A percentile compares a stretch with the other conserved stretches of the same genome.
These are phyloP conservation scores for Triticum dicoccoides DNA, from an alignment of 176 grass and related monocot species.

Conservation along the genomic window DNA sequence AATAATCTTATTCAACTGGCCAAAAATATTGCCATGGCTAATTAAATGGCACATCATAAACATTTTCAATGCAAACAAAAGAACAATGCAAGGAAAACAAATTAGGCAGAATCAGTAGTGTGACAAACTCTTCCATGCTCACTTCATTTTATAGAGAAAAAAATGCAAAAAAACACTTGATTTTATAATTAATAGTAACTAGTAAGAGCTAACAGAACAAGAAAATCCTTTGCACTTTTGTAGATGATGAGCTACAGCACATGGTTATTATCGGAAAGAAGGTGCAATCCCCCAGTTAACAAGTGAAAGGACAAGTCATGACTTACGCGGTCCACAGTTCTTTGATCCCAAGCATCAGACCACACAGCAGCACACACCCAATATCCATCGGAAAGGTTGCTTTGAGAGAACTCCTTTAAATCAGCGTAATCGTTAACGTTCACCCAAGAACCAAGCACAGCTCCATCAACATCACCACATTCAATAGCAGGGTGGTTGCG, in stretches of 20 bases:
- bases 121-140: not conserved
- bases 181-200: not conserved
- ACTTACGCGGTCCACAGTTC: slow-evolving; percentile 91
- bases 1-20: not conserved
- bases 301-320: slow-evolving; percentile 27
- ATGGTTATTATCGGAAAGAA: slow-evolving; percentile 25
- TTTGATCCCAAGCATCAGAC: slow-evolving; percentile 88
- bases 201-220: not conserved
- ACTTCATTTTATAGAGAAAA: slow-evolving; percentile 7
- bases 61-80: not conserved
- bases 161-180: not conserved
- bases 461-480: slow-evolving; percentile 92
- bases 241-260: slow-evolving; percentile 24
- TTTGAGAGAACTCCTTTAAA: slow-evolving; percentile 43
- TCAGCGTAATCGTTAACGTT: slow-evolving; percentile 47
- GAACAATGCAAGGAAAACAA: not conserved
- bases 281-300: slow-evolving; percentile 16
- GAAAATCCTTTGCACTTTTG: slow-evolving; percentile 9
- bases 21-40: not conserved
- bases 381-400: slow-evolving; percentile 52
- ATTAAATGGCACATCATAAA: not conserved
- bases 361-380: slow-evolving; percentile 92
- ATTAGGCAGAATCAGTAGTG: not conserved
- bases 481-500: slow-evolving; percentile 36
- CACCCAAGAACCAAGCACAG: slow-evolving; percentile 75